Base-by-base conservation (phyloP, 805 yeast genomes). In the Danielozyma ontarioensis region DNA sequence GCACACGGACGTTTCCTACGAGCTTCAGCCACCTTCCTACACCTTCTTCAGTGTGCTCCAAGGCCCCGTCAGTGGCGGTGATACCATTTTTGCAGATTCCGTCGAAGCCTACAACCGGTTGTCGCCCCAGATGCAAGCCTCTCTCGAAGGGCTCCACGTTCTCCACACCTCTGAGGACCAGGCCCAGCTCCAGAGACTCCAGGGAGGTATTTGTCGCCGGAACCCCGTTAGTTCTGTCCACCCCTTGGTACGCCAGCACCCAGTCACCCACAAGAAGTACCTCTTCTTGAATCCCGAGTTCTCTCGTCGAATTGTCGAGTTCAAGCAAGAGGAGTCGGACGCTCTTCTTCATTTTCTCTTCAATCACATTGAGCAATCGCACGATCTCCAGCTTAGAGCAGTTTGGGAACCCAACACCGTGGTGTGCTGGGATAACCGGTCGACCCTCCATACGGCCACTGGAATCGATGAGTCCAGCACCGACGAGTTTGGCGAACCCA, bases 401-500 rank as follows among this genome's bases (percentile, higher is more conserved):
- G 37, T 25, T 21, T 45, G 50, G 50, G 48, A 44, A 31, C 43
- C 46, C 5, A 34, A 29, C 17, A 27, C 50, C 16, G 48, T 45
- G 21, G 50, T 45, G 5, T 29, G 41, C 13, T 45, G 50, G 50
- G 50, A 45, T 31, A 45, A 46, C 39, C 39, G 49, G 35, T 36
- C 43, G 29, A 43, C 42, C 11, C 35, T 35, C n/a, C 47, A 44
- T 33, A 39, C 46, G n/a, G 49, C 50, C 10, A 39, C 42, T 11
- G 22, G 22, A 6, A 42, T 44, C 15, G 50, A 45, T 37, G 44
- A 48, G 50, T 80, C 73, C 44, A 67, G 73, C 29, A 19, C 22
- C 8, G 50, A 45, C 22, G 40, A 40, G 21, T 29, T 23, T 18
- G 31, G 17, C 13, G 15, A n/a, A 12, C 42, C 48, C 3, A 48